Percentiles rank a stretch among this genome's conserved stretches.
Conservation (phyloP, 495 filamentous ascomycete genomes). For the Penicillium tannophilum region DNA sequence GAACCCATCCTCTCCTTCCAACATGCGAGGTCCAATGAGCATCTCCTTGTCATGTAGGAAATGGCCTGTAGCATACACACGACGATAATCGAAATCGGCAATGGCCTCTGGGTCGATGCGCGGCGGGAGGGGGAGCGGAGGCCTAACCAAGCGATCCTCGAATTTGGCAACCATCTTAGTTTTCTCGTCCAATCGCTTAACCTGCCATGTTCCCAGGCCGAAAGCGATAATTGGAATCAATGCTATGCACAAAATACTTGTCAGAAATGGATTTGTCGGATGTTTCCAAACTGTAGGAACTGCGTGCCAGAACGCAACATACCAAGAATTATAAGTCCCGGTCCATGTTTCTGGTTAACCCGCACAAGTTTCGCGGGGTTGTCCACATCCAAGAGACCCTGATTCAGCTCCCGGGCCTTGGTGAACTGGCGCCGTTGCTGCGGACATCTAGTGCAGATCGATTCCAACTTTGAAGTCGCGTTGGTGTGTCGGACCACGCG, state of each 20-base stretch:
- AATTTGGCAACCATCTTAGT: conserved; percentile 84
- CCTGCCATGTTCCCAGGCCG: conserved; percentile 89
- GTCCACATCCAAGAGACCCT: conserved; percentile 72
- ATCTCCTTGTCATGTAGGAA: conserved; percentile 91
- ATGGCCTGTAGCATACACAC: conserved; percentile 73
- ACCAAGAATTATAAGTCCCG: conserved; percentile 81
- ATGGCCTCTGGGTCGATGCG: conserved; percentile 77
- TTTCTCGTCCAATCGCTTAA: conserved; percentile 92
- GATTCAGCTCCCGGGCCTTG: conserved; percentile 21
- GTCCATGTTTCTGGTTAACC: conserved; percentile 71
- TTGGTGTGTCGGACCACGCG: conserved; percentile 22
- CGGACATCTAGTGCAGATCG: conserved; percentile 40
- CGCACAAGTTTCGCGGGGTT: conserved; percentile 78
- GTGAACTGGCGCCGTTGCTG: conserved; percentile 40
- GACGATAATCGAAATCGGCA: conserved; percentile 87
- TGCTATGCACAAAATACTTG: conserved; percentile 49
- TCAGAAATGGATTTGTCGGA: not conserved
- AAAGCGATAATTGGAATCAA: conserved; percentile 92
- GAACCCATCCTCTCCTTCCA: conserved; percentile 86
- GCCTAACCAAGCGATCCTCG: conserved; percentile 84
- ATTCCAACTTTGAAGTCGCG: conserved; percentile 31
- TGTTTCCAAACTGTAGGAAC: not conserved
- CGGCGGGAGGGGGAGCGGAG: conserved; percentile 85
- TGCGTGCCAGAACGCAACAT: conserved; percentile 13
- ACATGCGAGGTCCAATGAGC: conserved; percentile 87